Evolutionary conservation across 371 early-diverging fungal species (phyloP).

Genomic region (Phascolomyces articulosus): DNA sequence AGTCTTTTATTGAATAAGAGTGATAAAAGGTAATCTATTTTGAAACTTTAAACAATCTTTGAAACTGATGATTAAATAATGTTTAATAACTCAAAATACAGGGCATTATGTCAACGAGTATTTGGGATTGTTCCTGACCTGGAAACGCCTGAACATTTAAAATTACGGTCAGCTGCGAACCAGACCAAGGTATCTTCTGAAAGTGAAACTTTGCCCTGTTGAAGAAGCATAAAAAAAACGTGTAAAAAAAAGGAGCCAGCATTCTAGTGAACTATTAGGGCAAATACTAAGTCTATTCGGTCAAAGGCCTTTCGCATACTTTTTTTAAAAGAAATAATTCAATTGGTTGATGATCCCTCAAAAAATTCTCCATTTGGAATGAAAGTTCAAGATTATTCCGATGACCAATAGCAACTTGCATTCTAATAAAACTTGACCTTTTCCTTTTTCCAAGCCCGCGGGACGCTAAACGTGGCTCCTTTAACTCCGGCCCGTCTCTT

Average conservation of each 20-base stretch:
- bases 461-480: slow-evolving; percentile 14
- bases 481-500: slow-evolving; percentile 5
- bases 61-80: not conserved
- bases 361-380: slow-evolving; percentile 27
- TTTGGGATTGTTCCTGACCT: slow-evolving; percentile 46
- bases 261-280: too few relatives aligned
- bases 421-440: slow-evolving; percentile 4
- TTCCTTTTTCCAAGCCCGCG: slow-evolving; percentile 12
- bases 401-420: slow-evolving; percentile 8
- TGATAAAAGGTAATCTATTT: slow-evolving; percentile 66
- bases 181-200: slow-evolving; percentile 12
- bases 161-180: slow-evolving; percentile 23
- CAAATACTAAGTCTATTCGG: too few relatives aligned
- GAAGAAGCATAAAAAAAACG: not conserved
- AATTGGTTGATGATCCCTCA: slow-evolving; percentile 15
- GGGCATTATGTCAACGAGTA: slow-evolving; percentile 48
- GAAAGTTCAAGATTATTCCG: slow-evolving; percentile 21
- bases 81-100: not conserved
- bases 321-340: not conserved
- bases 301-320: too few relatives aligned
- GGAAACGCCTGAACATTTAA: slow-evolving; percentile 42
- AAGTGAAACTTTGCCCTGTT: slow-evolving; percentile 2
- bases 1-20: slow-evolving; percentile 77
- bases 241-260: too few relatives aligned
- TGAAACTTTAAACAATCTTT: not conserved